Evolutionary conservation across 768 basidiomycete genomes (phyloP), one percentile per base, ranked within the genome.

Genomic region (Coprinopsis marcescibilis): DNA sequence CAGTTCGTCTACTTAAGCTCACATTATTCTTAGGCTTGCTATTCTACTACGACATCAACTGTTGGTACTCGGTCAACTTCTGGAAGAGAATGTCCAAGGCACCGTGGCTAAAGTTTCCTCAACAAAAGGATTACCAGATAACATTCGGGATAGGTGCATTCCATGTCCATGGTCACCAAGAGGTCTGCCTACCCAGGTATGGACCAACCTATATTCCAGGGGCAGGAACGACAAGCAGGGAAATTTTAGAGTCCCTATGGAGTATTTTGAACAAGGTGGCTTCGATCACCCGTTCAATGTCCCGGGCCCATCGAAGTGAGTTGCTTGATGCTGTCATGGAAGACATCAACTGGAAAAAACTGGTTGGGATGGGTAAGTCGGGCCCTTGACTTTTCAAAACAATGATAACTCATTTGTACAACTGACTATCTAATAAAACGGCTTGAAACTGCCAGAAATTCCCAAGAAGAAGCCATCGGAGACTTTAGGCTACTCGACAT

Each of bases 171-270:
- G 63, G 58, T 0, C 66, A 67, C 24, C 46, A 57, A 17, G 41
- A 53, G 0, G 19, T 44, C 0, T 68, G 65, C 36, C 50, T 60
- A 6, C 34, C 60, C 2, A 30, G 58, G 1, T 69, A 45, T 41
- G 54, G 57, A 1, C 54, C 56, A 0, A 53, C 50, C 13, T 67
- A 58, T 21, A 57, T 70, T 8, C 35, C 32, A 2, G 66, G 67
- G 0, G 54, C 52, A 0, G 61, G 63, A 0, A 51, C 62, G 6
- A 35, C 65, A 0, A 62, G 66, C 36, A 63, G 65, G 0, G 62
- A 69, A 33, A 65, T 68, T 2, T 23, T 70, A 6, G 66, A 69
- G 30, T 64, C 62, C 0, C 35, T 69, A 0, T 70, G 66, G 66
- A 45, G 57, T 0, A 23, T 46, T 0, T 46, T 68, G 0, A 68